These are phyloP conservation scores for Fraxinus sp. DNA, from an alignment of 305 asterid genomes.

Conservation along the genomic window DNA sequence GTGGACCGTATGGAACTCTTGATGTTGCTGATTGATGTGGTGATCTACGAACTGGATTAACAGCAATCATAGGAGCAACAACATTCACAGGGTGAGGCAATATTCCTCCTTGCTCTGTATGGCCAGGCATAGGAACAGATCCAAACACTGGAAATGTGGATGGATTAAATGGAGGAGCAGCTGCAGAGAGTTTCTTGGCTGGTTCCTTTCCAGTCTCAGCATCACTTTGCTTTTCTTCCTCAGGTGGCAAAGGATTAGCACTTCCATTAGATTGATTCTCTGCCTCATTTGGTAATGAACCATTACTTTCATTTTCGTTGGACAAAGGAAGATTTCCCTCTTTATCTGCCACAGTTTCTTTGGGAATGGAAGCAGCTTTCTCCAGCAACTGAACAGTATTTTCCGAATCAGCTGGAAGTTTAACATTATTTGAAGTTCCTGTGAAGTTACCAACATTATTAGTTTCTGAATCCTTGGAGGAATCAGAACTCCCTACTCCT, in stretches of 20 bases:
- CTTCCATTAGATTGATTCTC: constrained; percentile 30
- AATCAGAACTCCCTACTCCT: constrained; percentile 35
- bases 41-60: constrained; percentile 71
- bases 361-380: constrained; percentile 26
- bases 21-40: constrained; percentile 85
- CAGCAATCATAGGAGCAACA: constrained; percentile 58
- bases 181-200: constrained; percentile 75
- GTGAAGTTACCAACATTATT: constrained; percentile 24
- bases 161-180: constrained; percentile 90
- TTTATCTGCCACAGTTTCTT: constrained; percentile 29
- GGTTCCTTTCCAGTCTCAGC: constrained; percentile 63
- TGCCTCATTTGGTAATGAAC: constrained; percentile 34
- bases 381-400: constrained; percentile 28
- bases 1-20: constrained; percentile 91
- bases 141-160: constrained; percentile 60
- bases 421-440: constrained; percentile 27
- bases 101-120: constrained; percentile 78
- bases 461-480: constrained; percentile 28
- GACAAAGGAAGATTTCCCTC: constrained; percentile 26
- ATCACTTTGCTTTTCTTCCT: constrained; percentile 54
- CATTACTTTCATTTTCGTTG: constrained; percentile 27
- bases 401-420: constrained; percentile 29
- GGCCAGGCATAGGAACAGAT: constrained; percentile 54
- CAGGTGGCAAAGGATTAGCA: constrained; percentile 32
- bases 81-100: constrained; percentile 71